These are phyloP conservation scores for Erodium chrysanthum DNA, from an alignment of 441 rosid species.

Conservation along the genomic window DNA sequence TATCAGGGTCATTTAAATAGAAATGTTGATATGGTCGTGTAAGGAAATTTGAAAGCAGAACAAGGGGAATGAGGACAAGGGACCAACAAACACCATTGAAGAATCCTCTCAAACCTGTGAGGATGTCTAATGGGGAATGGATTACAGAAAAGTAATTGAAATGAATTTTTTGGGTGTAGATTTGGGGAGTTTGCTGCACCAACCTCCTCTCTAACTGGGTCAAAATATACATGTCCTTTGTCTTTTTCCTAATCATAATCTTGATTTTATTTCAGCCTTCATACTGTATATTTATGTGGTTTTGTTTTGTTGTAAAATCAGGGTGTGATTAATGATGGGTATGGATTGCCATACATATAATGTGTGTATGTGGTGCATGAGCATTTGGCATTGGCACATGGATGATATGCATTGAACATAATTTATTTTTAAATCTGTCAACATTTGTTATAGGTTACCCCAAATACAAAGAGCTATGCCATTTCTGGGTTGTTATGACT, in stretches of 20 bases:
- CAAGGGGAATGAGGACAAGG: constrained; percentile 28
- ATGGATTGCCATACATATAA: not conserved
- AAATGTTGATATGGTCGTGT: constrained; percentile 7
- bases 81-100: constrained; percentile 19
- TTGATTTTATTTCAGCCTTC: too few species aligned
- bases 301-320: not conserved
- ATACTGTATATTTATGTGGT: too few species aligned
- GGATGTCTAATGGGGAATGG: constrained; percentile 18
- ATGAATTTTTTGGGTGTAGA: constrained; percentile 13
- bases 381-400: not conserved
- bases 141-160: constrained; percentile 11
- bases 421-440: not conserved
- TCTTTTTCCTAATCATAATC: too few species aligned
- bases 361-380: not conserved
- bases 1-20: not conserved
- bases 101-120: constrained; percentile 14
- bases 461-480: not conserved
- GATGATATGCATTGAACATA: too few species aligned
- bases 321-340: constrained; percentile 1
- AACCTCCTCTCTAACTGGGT: constrained; percentile 29
- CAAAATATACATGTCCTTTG: not conserved
- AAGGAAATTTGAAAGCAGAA: constrained; percentile 20
- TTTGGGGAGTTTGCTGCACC: constrained; percentile 50
- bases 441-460: constrained; percentile 2
- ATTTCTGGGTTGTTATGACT: not conserved